Percentiles rank a stretch among this genome's conserved stretches.
Conservation (phyloP, 495 filamentous ascomycete species). For the Clavariopsis aquatica region DNA sequence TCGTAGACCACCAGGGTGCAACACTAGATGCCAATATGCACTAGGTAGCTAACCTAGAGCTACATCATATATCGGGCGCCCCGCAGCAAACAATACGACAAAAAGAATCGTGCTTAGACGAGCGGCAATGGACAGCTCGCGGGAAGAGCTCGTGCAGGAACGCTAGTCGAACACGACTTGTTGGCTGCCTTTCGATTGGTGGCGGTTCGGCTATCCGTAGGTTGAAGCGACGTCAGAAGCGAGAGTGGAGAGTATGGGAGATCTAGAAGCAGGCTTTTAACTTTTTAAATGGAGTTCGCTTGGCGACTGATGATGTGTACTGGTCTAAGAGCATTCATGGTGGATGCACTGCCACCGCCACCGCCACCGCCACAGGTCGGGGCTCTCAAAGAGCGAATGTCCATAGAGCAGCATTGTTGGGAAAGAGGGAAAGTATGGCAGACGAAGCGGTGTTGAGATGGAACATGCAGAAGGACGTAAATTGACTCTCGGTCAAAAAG, state of each 20-base stretch:
- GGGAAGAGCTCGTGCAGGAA: background rate
- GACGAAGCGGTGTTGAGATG: background rate
- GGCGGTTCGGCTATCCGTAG: background rate
- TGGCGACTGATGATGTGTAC: background rate
- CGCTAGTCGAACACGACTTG: background rate
- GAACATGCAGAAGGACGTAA: slow-evolving; percentile 1
- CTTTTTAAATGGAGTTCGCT: background rate
- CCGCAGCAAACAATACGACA: background rate
- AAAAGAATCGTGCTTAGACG: background rate
- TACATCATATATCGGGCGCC: background rate
- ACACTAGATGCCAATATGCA: background rate
- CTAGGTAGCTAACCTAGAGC: background rate
- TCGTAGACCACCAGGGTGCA: background rate
- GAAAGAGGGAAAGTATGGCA: background rate
- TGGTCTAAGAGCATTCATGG: background rate
- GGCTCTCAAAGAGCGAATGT: background rate
- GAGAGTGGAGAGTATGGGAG: background rate
- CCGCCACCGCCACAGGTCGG: background rate
- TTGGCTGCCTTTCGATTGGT: background rate
- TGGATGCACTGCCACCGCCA: background rate
- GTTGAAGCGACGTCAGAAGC: background rate
- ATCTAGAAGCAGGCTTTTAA: slow-evolving; percentile 1
- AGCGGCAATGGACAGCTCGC: background rate
- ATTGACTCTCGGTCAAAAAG: slow-evolving; percentile 5
- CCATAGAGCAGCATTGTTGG: background rate